Conservation (phyloP, 805 yeast species). For the Candida quercuum region DNA sequence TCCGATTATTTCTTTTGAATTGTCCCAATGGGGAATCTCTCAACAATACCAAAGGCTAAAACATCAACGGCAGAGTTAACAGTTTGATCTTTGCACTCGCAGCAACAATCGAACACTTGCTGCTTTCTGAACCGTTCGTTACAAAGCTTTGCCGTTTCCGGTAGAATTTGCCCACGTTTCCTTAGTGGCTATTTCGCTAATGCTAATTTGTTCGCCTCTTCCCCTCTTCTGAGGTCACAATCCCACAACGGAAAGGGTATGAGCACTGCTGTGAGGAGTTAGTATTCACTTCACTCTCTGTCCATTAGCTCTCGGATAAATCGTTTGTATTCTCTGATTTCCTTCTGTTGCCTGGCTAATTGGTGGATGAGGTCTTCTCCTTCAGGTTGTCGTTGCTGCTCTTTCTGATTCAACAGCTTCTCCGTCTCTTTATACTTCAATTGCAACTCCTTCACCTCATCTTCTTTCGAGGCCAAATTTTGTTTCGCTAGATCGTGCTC, state of each 20-base stretch:
- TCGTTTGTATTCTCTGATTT: conserved; percentile 18
- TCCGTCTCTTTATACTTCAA: conserved; percentile 3
- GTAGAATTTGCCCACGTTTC: too few species aligned
- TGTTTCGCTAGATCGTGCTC: conserved; percentile 7
- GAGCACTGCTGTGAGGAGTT: too few species aligned
- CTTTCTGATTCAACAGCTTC: conserved; percentile 10
- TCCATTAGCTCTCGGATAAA: conserved; percentile 23
- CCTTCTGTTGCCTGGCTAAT: conserved; percentile 9
- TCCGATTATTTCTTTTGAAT: background rate
- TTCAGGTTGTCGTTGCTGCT: conserved; percentile 1
- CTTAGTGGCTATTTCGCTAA: too few species aligned
- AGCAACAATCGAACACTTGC: too few species aligned
- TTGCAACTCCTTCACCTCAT: conserved; percentile 2
- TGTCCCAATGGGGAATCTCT: background rate
- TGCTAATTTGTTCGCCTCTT: too few species aligned
- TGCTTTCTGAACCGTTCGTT: too few species aligned
- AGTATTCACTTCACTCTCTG: conserved; percentile 7
- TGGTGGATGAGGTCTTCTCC: background rate
- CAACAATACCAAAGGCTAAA: background rate
- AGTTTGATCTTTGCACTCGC: too few species aligned
- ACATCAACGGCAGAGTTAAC: too few species aligned
- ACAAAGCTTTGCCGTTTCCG: too few species aligned
- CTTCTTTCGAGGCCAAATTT: background rate
- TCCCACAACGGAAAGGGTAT: too few species aligned
- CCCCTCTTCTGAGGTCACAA: too few species aligned